Percentiles rank a stretch among this genome's conserved stretches.
phyloP scores from a whole-genome alignment of 805 yeast species.

The Teunomyces kruisii region DNA sequence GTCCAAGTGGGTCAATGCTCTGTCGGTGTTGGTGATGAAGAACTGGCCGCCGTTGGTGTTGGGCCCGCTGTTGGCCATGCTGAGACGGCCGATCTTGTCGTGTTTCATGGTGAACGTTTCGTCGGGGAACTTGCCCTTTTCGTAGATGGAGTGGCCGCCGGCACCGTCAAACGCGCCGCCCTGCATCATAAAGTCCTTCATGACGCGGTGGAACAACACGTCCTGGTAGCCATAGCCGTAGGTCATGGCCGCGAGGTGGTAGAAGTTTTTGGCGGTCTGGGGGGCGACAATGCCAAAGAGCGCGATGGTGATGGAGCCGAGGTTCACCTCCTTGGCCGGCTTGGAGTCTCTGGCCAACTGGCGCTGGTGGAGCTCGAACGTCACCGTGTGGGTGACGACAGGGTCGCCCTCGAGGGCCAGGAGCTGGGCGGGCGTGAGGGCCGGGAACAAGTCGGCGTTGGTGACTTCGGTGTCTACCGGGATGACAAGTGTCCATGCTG shows the following conservation, averaged over 20 bases:
- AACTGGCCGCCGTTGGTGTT: slow-evolving; percentile 25
- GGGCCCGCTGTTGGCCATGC: slow-evolving; percentile 26
- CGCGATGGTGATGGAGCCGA: slow-evolving; percentile 55
- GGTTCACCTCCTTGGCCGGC: background rate
- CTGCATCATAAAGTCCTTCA: slow-evolving; percentile 38
- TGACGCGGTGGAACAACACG: slow-evolving; percentile 33
- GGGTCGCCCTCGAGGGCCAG: slow-evolving; percentile 42
- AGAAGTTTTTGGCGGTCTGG: slow-evolving; percentile 35
- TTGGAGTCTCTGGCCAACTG: slow-evolving; percentile 9
- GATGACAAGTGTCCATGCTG: background rate
- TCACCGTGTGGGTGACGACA: slow-evolving; percentile 45
- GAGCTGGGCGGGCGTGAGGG: slow-evolving; percentile 19
- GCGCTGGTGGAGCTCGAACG: slow-evolving; percentile 37
- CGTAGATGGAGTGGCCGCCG: slow-evolving; percentile 17
- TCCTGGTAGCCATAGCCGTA: slow-evolving; percentile 25
- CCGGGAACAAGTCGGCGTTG: slow-evolving; percentile 8
- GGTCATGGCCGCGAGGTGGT: slow-evolving; percentile 26
- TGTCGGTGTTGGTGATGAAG: slow-evolving; percentile 20
- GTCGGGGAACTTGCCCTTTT: slow-evolving; percentile 14
- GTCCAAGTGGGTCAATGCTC: slow-evolving; percentile 18
- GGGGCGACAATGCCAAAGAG: slow-evolving; percentile 69
- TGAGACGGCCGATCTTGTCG: slow-evolving; percentile 23
- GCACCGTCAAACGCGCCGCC: slow-evolving; percentile 33
- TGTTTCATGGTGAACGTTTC: slow-evolving; percentile 24
- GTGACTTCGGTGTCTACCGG: background rate